phyloP scores from a whole-genome alignment of 1,139 yeast species.

The Wickerhamiella infanticola region DNA sequence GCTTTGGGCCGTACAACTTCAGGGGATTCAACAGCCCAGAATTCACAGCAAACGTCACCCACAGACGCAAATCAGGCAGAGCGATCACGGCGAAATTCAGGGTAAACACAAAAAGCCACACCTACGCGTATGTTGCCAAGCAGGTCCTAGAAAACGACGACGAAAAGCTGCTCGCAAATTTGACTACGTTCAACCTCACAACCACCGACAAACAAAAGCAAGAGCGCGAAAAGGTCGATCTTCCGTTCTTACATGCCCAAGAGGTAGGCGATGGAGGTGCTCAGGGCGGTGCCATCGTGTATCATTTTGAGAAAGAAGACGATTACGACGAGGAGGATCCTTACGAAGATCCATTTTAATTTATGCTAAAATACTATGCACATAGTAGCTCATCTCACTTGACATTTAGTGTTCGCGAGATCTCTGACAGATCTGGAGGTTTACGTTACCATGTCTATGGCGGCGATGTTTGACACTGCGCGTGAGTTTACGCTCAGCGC shows the following conservation, averaged over 20 bases:
- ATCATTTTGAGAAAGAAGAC: constrained; percentile 69
- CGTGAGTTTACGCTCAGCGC: constrained; percentile 67
- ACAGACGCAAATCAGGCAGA: constrained; percentile 75
- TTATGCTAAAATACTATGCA: not conserved
- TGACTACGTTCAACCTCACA: constrained; percentile 76
- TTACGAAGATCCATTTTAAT: constrained; percentile 79
- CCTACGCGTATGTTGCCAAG: constrained; percentile 29
- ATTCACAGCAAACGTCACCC: constrained; percentile 40
- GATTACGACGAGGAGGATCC: constrained; percentile 98
- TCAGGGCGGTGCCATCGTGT: constrained; percentile 59
- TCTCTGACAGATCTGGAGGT: not conserved
- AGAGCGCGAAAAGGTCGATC: constrained; percentile 71
- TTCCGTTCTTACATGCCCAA: constrained; percentile 85
- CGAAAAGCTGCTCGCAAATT: constrained; percentile 40
- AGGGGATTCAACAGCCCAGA: constrained; percentile 32
- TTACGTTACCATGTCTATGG: constrained; percentile 19
- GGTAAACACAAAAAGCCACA: constrained; percentile 39
- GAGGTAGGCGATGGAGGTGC: constrained; percentile 56
- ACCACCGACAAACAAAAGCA: constrained; percentile 59
- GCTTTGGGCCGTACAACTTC: constrained; percentile 23
- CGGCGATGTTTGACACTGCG: constrained; percentile 63
- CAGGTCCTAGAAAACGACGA: constrained; percentile 22
- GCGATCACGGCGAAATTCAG: constrained; percentile 41
- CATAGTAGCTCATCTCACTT: not conserved
- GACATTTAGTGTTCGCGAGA: too few species aligned